Base-by-base conservation (phyloP, 108 stramenopile genomes). In the Tribonema minus region DNA sequence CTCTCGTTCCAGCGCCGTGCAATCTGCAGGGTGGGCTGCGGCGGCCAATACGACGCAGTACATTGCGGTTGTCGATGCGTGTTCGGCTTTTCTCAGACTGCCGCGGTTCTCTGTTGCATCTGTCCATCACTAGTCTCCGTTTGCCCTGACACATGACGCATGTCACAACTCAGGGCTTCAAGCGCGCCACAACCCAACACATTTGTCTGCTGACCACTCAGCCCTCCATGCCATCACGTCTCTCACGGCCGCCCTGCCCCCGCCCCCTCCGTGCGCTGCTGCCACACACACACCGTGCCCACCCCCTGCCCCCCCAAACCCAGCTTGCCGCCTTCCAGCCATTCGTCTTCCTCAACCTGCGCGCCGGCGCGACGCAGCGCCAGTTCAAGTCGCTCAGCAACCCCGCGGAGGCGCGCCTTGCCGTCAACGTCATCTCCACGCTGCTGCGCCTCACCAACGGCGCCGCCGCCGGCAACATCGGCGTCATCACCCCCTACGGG, bases 401-500 rank as follows among this genome's bases (percentile, higher is more conserved):
- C 58, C 31, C 37, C n/a, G 12, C 36, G 25, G 83, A 86, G 39
- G 85, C 82, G 4, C n/a, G 12, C 29, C 36, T 84, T 0, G 73
- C 70, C 6, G 64, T 86, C 7, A 83, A 83, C 71, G 32, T 84
- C 27, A 71, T 79, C 40, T 25, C 76, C 35, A 84, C 82, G 26
- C 64, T 85, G 6, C 59, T 27, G 15, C 37, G 39, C 15, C 32
- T 28, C 5, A 64, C 61, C 41, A n/a, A n/a, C n/a, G 70, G 70
- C 3, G 78, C 35, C 37, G n/a, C 61, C 33, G 71, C 33, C n/a
- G 77, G 78, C 12, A 82, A 41, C 36, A 77, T 88, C 30, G 87
- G 86, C 12, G 73, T 88, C 36, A 85, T 88, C 30, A 84, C 86
- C 15, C 87, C 87, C 25, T 88, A 88, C 82, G 36, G 30, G 32